These are phyloP conservation scores for Pseudopyrenochaeta lycopersici DNA, from an alignment of 2,329 filamentous ascomycete species.

Conservation along the genomic window DNA sequence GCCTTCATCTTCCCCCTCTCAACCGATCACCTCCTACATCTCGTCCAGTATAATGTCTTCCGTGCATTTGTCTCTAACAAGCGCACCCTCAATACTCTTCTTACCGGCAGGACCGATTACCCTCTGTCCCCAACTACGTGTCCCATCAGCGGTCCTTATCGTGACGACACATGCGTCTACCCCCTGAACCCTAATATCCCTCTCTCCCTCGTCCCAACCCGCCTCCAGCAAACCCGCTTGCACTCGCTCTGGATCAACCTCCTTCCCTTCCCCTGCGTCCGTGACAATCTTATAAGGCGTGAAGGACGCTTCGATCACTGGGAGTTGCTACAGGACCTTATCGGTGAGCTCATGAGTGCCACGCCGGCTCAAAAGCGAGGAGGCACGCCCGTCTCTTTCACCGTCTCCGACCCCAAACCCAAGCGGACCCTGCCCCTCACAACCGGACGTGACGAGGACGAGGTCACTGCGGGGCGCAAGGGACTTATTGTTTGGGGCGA, in stretches of 20 bases:
- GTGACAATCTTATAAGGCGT: slow-evolving; percentile 58
- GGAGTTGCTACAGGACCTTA: slow-evolving; percentile 7
- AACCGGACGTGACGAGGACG: slow-evolving; percentile 3
- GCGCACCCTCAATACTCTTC: slow-evolving; percentile 27
- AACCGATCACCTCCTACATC: slow-evolving; percentile 43
- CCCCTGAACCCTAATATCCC: slow-evolving; percentile 15
- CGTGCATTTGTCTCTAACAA: slow-evolving; percentile 48
- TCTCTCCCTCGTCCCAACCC: slow-evolving; percentile 58
- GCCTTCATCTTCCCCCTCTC: slow-evolving; percentile 8
- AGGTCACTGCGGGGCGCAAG: neutral
- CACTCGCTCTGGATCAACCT: slow-evolving; percentile 66
- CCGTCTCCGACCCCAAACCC: neutral
- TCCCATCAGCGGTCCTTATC: slow-evolving; percentile 8
- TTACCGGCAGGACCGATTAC: slow-evolving; percentile 6
- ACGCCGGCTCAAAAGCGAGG: neutral
- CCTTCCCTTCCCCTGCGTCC: slow-evolving; percentile 63
- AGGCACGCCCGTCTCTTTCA: neutral
- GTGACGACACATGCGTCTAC: slow-evolving; percentile 8
- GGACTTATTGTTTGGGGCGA: slow-evolving; percentile 21
- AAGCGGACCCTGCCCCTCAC: neutral
- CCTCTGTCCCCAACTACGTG: slow-evolving; percentile 10
- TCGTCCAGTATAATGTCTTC: slow-evolving; percentile 52
- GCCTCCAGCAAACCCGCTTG: slow-evolving; percentile 56
- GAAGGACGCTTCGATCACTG: slow-evolving; percentile 7
- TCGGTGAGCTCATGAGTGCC: slow-evolving; percentile 8